Conservation (phyloP, 2,329 filamentous ascomycete species). For the Penicillium sp. region DNA sequence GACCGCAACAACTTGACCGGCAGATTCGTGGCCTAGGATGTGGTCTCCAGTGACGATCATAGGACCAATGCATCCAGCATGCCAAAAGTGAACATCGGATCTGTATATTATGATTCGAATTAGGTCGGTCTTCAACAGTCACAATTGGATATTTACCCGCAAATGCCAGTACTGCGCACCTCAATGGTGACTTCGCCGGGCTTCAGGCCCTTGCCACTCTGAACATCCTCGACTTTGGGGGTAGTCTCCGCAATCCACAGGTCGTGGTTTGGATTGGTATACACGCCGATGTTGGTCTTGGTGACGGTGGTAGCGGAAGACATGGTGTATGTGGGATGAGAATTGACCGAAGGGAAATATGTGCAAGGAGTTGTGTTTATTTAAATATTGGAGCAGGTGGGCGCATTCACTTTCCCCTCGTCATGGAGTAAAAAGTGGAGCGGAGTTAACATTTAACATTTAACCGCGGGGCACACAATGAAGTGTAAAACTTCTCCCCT, state of each 20-base stretch:
- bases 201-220: slow-evolving; percentile 62
- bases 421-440: slow-evolving; percentile 19
- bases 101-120: slow-evolving; percentile 46
- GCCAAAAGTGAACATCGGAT: slow-evolving; percentile 96
- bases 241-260: slow-evolving; percentile 78
- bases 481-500: slow-evolving; percentile 3
- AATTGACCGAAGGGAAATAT: neutral
- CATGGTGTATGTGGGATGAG: slow-evolving; percentile 20
- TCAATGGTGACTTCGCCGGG: slow-evolving; percentile 81
- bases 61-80: slow-evolving; percentile 86
- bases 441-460: slow-evolving; percentile 18
- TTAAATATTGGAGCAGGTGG: slow-evolving; percentile 3
- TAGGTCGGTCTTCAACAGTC: neutral
- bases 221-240: slow-evolving; percentile 70
- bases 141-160: slow-evolving; percentile 59
- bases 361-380: slow-evolving; percentile 1
- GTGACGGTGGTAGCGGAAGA: slow-evolving; percentile 39
- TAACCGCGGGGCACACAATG: slow-evolving; percentile 17
- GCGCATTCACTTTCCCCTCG: neutral
- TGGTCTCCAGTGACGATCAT: slow-evolving; percentile 89
- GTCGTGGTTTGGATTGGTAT: slow-evolving; percentile 87
- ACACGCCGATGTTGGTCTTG: slow-evolving; percentile 92
- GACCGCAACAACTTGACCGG: slow-evolving; percentile 68
- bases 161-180: slow-evolving; percentile 92
- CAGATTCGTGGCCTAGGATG: slow-evolving; percentile 90